phyloP scores from a whole-genome alignment of 163 green algal species.

The Botryococcus braunii region DNA sequence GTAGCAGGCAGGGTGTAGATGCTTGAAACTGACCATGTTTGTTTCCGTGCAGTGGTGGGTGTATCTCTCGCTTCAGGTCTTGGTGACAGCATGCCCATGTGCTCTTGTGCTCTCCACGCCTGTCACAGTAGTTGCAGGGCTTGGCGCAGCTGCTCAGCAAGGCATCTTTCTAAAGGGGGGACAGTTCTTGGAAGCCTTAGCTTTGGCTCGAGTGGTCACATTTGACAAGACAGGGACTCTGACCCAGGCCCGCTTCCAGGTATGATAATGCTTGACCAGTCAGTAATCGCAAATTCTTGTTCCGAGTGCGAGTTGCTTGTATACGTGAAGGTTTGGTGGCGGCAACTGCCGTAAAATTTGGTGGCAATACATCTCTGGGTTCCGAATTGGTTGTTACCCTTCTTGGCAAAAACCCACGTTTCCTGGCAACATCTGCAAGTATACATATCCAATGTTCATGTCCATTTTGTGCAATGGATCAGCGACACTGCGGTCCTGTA shows the following conservation, averaged over 20 bases:
- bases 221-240: slow-evolving; percentile 85
- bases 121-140: slow-evolving; percentile 37
- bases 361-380: no score
- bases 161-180: slow-evolving; percentile 76
- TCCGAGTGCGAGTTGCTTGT: no score
- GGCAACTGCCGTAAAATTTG: no score
- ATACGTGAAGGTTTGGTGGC: no score
- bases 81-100: slow-evolving; percentile 50
- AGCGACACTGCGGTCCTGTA: no score
- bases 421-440: slow-evolving; percentile 9
- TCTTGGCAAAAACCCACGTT: no score
- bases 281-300: no score
- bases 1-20: no score
- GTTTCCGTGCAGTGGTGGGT: slow-evolving; percentile 33
- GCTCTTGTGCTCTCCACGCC: slow-evolving; percentile 68
- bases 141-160: slow-evolving; percentile 35
- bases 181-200: slow-evolving; percentile 54
- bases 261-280: no score
- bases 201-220: slow-evolving; percentile 31
- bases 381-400: no score
- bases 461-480: no score
- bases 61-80: slow-evolving; percentile 51
- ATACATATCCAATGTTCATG: no score
- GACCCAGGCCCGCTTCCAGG: slow-evolving; percentile 54
- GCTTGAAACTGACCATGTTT: slow-evolving; percentile 5